Conservation (phyloP, 2,329 filamentous ascomycete genomes). For the Diplocarpon mali region DNA sequence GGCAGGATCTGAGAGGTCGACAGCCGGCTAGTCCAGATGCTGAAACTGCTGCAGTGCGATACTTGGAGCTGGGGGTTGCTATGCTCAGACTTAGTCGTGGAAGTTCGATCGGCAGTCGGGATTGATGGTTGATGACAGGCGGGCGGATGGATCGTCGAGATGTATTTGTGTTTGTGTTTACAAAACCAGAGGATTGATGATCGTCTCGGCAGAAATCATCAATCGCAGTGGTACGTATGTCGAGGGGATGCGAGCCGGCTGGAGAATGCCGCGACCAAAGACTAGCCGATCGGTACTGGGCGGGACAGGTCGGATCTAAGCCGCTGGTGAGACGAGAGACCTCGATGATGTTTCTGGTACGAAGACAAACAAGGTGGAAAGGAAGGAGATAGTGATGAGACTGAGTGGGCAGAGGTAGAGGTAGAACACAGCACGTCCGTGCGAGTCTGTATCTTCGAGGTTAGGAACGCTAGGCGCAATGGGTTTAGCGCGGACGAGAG, state of each 20-base stretch:
- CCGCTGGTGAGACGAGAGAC: too few relatives aligned
- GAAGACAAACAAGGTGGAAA: too few relatives aligned
- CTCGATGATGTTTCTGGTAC: too few relatives aligned
- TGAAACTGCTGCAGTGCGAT: constrained; percentile 8
- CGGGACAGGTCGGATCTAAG: too few relatives aligned
- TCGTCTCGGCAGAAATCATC: constrained; percentile 2
- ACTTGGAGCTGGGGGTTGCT: constrained; percentile 1
- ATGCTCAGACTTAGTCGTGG: not conserved
- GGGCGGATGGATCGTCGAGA: too few relatives aligned
- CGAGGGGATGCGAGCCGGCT: not conserved
- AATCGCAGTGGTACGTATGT: not conserved
- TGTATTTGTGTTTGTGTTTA: too few relatives aligned
- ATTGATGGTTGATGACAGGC: not conserved
- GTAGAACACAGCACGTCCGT: not conserved
- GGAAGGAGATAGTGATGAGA: not conserved
- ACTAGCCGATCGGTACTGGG: too few relatives aligned
- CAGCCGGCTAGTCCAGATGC: constrained; percentile 7
- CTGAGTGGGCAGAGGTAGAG: not conserved
- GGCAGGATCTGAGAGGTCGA: constrained; percentile 3
- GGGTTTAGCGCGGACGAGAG: not conserved
- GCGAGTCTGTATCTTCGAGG: not conserved
- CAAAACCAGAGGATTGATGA: not conserved
- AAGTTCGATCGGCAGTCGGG: not conserved
- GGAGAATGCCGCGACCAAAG: not conserved
- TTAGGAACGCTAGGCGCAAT: not conserved